Evolutionary conservation across 495 filamentous ascomycete genomes (phyloP).

Genomic region (Hypoxylon fuscum): DNA sequence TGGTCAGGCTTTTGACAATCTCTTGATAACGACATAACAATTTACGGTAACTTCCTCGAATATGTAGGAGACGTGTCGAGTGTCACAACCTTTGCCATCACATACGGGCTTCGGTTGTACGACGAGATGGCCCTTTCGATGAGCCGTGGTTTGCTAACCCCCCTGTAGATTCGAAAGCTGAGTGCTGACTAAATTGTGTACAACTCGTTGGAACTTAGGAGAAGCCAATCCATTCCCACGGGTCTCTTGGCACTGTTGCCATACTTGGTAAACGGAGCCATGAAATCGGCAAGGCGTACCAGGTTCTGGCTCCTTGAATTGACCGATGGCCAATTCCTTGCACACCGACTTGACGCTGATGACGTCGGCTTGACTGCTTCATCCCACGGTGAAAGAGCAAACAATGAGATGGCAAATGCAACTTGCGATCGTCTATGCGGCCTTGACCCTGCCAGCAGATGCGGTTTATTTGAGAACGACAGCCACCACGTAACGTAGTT

Average conservation of each 20-base stretch:
- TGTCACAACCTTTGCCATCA: slow-evolving; percentile 12
- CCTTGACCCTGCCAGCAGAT: slow-evolving; percentile 1
- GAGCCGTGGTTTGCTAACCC: slow-evolving; percentile 23
- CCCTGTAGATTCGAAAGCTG: slow-evolving; percentile 24
- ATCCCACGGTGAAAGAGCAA: slow-evolving; percentile 20
- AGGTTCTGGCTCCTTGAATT: slow-evolving; percentile 6
- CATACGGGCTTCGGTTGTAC: slow-evolving; percentile 15
- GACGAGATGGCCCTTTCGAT: slow-evolving; percentile 6
- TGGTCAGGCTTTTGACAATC: slow-evolving; percentile 24
- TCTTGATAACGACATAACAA: not conserved
- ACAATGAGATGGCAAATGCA: slow-evolving; percentile 25
- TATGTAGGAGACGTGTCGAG: slow-evolving; percentile 22
- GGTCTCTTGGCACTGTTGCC: slow-evolving; percentile 32
- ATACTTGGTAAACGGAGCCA: slow-evolving; percentile 21
- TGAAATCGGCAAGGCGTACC: slow-evolving; percentile 13
- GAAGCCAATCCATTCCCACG: slow-evolving; percentile 28
- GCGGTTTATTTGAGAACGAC: not conserved
- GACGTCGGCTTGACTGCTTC: slow-evolving; percentile 25
- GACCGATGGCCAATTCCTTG: slow-evolving; percentile 33
- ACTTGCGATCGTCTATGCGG: slow-evolving; percentile 12
- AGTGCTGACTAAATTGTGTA: slow-evolving; percentile 12
- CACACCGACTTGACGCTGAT: slow-evolving; percentile 31
- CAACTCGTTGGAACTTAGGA: slow-evolving; percentile 3
- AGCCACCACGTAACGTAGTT: not conserved
- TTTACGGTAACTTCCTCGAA: not conserved